A percentile compares a stretch with the other conserved stretches of the same genome.
Evolutionary conservation across 306 rosid genomes (phyloP).

Genomic region (Pterocarpus santalinus): DNA sequence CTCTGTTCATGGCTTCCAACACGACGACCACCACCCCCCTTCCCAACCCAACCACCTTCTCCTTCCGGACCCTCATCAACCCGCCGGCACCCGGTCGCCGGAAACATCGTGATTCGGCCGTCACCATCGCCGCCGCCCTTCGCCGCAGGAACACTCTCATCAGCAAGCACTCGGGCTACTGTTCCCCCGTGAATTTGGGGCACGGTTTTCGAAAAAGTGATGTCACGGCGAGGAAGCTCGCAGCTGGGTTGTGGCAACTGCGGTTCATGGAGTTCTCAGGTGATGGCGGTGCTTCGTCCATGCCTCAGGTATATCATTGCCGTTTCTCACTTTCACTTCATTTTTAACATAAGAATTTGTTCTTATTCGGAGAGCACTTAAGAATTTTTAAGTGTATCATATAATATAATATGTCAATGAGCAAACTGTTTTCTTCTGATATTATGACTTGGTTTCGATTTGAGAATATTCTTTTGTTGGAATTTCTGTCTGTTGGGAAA

Average conservation of each 20-base stretch:
- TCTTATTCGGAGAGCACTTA: too few relatives aligned
- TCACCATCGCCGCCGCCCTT: not conserved
- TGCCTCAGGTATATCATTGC: conserved; percentile 44
- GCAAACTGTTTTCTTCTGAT: not conserved
- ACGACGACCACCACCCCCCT: conserved; percentile 35
- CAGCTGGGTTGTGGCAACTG: conserved; percentile 68
- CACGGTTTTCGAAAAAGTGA: conserved; percentile 3
- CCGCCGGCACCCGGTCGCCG: conserved; percentile 45
- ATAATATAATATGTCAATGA: not conserved
- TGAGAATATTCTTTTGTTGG: not conserved
- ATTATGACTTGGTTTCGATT: not conserved
- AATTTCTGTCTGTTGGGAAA: not conserved
- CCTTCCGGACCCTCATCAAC: conserved; percentile 16
- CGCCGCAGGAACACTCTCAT: conserved; percentile 20
- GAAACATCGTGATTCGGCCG: not conserved
- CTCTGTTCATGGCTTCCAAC: conserved; percentile 43
- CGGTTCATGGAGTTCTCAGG: conserved; percentile 48
- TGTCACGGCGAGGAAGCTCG: conserved; percentile 68
- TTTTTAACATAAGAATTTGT: too few relatives aligned
- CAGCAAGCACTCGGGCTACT: not conserved
- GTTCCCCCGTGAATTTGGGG: conserved; percentile 35
- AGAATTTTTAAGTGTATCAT: too few relatives aligned
- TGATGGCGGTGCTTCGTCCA: conserved; percentile 12
- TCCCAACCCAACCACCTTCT: conserved; percentile 36
- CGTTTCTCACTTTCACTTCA: too few relatives aligned